Percentiles rank a stretch among this genome's conserved stretches.
phyloP scores from a whole-genome alignment of 75 land plant genomes.

The Pseudotsuga menziesii region DNA sequence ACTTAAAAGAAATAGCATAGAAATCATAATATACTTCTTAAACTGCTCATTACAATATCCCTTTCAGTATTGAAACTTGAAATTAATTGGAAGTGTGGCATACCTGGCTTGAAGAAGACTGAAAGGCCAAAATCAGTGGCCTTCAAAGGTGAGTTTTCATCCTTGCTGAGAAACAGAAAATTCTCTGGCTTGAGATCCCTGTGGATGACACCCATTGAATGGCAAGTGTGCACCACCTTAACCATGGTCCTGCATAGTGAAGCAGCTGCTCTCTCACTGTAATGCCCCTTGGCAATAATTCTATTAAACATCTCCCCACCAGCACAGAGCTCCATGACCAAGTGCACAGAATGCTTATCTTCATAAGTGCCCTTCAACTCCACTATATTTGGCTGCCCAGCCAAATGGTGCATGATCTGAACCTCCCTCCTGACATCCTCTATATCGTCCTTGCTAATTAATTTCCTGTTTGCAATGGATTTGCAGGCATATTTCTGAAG shows the following conservation, averaged over 20 bases:
- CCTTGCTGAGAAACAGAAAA: conserved; percentile 36
- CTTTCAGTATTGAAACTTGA: no score
- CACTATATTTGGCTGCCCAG: conserved; percentile 52
- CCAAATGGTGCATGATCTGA: conserved; percentile 63
- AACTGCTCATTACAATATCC: no score
- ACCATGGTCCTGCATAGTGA: conserved; percentile 43
- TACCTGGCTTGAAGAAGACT: conserved; percentile 53
- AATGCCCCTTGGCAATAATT: conserved; percentile 57
- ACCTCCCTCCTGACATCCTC: conserved; percentile 19
- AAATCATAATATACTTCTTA: no score
- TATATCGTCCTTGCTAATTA: conserved; percentile 30
- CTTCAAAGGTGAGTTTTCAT: conserved; percentile 52
- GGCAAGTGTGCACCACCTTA: conserved; percentile 50
- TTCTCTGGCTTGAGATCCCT: conserved; percentile 70
- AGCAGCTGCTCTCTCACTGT: conserved; percentile 59
- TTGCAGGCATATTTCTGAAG: conserved; percentile 46
- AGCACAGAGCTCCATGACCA: conserved; percentile 64
- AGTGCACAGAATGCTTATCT: conserved; percentile 43
- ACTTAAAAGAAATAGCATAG: no score
- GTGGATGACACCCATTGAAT: conserved; percentile 63
- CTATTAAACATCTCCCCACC: conserved; percentile 69
- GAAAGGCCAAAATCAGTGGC: conserved; percentile 65
- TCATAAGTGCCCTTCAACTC: conserved; percentile 52
- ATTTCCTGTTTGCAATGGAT: conserved; percentile 47
- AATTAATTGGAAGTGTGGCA: no score